Evolutionary conservation across 192 early-diverging fungal species (phyloP).

Genomic region (Rhizophagus prolifer): DNA sequence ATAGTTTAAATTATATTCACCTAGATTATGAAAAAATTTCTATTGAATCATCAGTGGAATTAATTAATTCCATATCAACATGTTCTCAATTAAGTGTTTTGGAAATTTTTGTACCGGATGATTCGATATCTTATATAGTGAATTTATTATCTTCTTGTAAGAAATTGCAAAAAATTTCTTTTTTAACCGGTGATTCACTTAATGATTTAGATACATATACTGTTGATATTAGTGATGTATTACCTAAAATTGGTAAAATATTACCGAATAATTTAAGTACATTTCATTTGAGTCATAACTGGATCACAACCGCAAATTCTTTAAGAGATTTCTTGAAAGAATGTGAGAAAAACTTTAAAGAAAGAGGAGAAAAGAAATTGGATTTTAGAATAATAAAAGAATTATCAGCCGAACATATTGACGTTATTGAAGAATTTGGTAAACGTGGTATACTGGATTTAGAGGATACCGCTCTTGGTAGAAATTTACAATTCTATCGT

Average conservation of each 20-base stretch:
- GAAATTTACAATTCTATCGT: background rate
- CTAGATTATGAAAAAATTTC: background rate
- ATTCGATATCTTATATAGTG: background rate
- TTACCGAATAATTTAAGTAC: background rate
- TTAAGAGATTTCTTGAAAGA: background rate
- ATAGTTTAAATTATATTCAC: background rate
- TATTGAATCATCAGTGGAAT: background rate
- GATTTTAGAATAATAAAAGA: conserved; percentile 3
- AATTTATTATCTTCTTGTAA: background rate
- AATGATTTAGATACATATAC: background rate
- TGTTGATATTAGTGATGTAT: background rate
- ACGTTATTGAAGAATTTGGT: background rate
- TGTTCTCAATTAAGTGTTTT: background rate
- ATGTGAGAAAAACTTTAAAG: background rate
- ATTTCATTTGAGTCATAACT: background rate
- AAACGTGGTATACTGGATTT: background rate
- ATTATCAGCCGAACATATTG: background rate
- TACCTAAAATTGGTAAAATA: conserved; percentile 2
- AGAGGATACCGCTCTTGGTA: background rate
- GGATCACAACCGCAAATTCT: background rate
- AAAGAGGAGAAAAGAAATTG: background rate
- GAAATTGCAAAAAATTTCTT: background rate
- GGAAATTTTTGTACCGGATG: background rate
- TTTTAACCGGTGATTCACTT: background rate
- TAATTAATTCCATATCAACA: background rate